Evolutionary conservation across 306 rosid species (phyloP), one percentile per base, ranked within the genome.

Genomic region (Sechiopsis laciniata): DNA sequence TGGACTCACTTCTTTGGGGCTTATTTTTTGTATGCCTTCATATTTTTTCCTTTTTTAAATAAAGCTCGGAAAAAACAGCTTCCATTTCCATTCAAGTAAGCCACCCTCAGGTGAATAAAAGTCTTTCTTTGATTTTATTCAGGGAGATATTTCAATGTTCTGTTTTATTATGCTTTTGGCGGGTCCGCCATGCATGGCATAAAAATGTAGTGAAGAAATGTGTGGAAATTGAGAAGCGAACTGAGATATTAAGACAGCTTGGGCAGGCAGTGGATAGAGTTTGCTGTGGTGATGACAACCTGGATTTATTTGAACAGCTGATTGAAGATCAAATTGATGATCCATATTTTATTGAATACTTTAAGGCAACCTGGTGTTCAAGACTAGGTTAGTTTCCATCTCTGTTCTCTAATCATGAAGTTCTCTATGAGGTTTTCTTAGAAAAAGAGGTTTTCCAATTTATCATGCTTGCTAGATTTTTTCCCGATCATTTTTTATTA

Each of bases 61-160:
- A 26, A 26, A 26, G 54, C 54, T 50, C 16, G n/a, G 5, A 42
- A 42, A 42, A 50, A 50, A 51, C 22, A 51, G 15, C 46, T 70
- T 52, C 48, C 6, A 4, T 55, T 17, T n/a, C 64, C 64, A 17
- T 55, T 55, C 53, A 72, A 55, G 24, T 55, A 54, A 16, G 35
- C 4, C 14, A 10, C 16, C 66, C 65, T 78, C 67, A 45, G 74
- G 69, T 75, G 55, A 76, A 9, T 16, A 65, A 74, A 42, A 42
- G 15, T 58, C 10, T n/a, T 74, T 50, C 59, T 83, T 69, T 73
- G 76, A 71, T 45, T 71, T 77, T 74, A 55, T 71, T 77, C 89
- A 90, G 98, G 94, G 98, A 93, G 73, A 92, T 93, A 60, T 90
- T 90, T 78, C 94, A 86, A 78, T 93, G 96, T 79, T 86, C 94